Conservation (phyloP, 345 rosid species). For the Moringa oleifera region DNA sequence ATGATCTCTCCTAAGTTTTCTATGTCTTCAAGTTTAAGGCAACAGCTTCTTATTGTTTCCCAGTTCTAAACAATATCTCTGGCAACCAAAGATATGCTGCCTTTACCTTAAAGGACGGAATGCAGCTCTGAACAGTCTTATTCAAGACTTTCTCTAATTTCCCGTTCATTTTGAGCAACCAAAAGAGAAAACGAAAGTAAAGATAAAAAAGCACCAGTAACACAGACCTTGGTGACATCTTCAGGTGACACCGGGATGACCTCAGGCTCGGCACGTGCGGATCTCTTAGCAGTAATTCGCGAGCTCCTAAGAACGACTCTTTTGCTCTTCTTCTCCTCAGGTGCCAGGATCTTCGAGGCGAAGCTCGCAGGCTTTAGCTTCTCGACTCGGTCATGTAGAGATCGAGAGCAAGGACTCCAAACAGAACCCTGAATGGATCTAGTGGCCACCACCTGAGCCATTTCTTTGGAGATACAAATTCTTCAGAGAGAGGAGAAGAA, state of each 20-base stretch:
- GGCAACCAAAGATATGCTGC: background rate
- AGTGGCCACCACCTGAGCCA: slow-evolving; percentile 82
- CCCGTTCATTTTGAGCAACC: background rate
- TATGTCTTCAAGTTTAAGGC: background rate
- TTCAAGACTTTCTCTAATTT: background rate
- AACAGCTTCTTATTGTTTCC: background rate
- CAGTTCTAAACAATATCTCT: background rate
- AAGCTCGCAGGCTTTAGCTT: slow-evolving; percentile 52
- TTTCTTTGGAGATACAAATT: slow-evolving; percentile 19
- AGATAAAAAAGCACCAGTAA: slow-evolving; percentile 1
- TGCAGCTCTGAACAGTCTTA: background rate
- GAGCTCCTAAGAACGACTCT: slow-evolving; percentile 27
- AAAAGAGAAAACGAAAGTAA: background rate
- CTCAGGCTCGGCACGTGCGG: slow-evolving; percentile 47
- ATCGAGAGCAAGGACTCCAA: slow-evolving; percentile 37
- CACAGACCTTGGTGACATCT: slow-evolving; percentile 47
- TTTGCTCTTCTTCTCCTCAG: slow-evolving; percentile 19
- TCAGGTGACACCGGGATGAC: slow-evolving; percentile 72
- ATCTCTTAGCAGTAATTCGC: slow-evolving; percentile 40
- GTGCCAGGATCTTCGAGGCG: slow-evolving; percentile 35
- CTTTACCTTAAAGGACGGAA: background rate
- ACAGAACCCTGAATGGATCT: slow-evolving; percentile 54
- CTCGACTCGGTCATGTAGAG: slow-evolving; percentile 37
- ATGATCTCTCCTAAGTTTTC: background rate
- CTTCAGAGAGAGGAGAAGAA: background rate